Base-by-base conservation (phyloP, 345 rosid species). In the Moringa oleifera region DNA sequence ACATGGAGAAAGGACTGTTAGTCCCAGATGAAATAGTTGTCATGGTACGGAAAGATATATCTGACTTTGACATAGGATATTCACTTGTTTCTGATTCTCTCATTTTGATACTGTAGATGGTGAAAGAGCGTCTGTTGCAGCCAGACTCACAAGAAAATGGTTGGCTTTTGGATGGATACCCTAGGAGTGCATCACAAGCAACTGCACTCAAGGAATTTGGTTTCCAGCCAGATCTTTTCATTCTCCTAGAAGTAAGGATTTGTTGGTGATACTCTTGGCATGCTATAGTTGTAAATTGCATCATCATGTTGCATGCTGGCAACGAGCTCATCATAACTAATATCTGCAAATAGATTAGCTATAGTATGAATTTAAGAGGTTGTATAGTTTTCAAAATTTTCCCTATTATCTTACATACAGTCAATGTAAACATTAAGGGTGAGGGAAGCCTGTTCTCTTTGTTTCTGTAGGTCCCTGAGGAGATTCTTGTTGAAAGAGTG, bases 151-250 rank as follows among this genome's bases (percentile, higher is more conserved):
- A 74, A 66, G 80, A 84, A 72, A 85, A 78, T 9, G 98, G 97
- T 23, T 93, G 98, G 98, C 96, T 93, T 75, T 77, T 93, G 68
- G 98, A 93, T 86, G 98, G 97, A 66, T 93, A 86, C 53, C 98
- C 98, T 45, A 78, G 98, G 73, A 93, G 98, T 77, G 72, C 66
- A 69, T 90, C 94, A 4, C 97, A 93, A 77, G 97, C 94, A 58
- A 78, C 79, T 58, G 97, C 90, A 77, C 83, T 93, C n/a, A 72
- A 74, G 68, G 77, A 78, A 17, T 80, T 56, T 69, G 88, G 91
- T 20, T 73, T 90, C 73, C 71, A 68, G 65, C 93, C 98, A n/a
- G 87, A 93, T 78, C 74, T 90, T 51, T 88, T 93, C 79, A 86
- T 93, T 71, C 72, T 93, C 65, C 70, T 93, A 22, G 96, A 93